Evolutionary conservation across 2,329 filamentous ascomycete species (phyloP).

Genomic region (Emergomyces africanus): DNA sequence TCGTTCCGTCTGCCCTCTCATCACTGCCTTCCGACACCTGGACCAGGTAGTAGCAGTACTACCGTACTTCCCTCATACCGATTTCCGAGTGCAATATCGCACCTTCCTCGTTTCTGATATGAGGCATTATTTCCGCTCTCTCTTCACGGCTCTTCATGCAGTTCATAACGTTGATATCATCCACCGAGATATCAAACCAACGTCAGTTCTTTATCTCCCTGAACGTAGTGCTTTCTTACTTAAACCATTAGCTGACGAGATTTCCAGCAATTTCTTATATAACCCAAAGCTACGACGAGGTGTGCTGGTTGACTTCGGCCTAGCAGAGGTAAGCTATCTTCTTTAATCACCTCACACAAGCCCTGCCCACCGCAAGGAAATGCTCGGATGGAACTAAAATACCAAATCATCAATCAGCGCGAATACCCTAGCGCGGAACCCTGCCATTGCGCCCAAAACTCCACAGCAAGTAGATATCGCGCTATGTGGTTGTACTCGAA

Average conservation of each 20-base stretch:
- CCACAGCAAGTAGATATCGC: conserved; percentile 1
- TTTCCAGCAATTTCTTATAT: conserved; percentile 68
- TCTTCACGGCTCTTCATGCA: conserved; percentile 72
- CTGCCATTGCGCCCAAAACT: conserved; percentile 6
- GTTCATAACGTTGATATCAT: conserved; percentile 78
- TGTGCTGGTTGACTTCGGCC: conserved; percentile 96
- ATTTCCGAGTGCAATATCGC: conserved; percentile 85
- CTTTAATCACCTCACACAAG: background rate
- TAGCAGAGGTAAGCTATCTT: conserved; percentile 53
- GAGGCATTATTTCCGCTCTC: conserved; percentile 73
- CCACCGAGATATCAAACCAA: conserved; percentile 93
- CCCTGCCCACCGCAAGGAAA: too few relatives aligned
- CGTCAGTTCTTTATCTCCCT: conserved; percentile 32
- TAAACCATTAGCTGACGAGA: background rate
- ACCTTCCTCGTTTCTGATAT: conserved; percentile 79
- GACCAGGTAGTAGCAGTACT: conserved; percentile 93
- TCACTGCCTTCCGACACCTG: conserved; percentile 88
- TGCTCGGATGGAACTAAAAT: background rate
- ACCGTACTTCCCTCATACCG: conserved; percentile 88
- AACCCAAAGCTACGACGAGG: conserved; percentile 63
- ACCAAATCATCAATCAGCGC: conserved; percentile 24
- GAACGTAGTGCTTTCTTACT: background rate
- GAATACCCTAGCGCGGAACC: conserved; percentile 26
- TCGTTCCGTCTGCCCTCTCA: conserved; percentile 79
- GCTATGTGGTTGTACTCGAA: conserved; percentile 44